A percentile compares a stretch with the other conserved stretches of the same genome.
Evolutionary conservation across 441 rosid genomes (phyloP).

Genomic region (Francoa sonchifolia): DNA sequence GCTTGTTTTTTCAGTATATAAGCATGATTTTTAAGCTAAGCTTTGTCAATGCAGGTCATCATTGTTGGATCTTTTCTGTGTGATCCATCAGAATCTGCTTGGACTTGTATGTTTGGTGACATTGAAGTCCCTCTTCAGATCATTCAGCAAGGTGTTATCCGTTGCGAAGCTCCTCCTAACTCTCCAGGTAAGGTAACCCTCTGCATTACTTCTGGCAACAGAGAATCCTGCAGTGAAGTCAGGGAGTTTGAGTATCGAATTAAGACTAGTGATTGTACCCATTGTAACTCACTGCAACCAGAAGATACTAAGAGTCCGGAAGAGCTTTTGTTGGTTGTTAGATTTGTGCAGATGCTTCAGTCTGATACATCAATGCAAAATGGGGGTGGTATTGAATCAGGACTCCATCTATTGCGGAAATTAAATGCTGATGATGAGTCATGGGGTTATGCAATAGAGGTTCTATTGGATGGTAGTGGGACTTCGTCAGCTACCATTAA

Average conservation of each 20-base stretch:
- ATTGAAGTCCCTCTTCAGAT: conserved; percentile 68
- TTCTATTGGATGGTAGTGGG: conserved; percentile 42
- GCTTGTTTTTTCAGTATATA: too few species aligned
- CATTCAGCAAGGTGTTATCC: conserved; percentile 69
- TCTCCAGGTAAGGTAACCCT: conserved; percentile 64
- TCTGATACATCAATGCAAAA: conserved; percentile 26
- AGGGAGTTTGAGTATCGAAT: conserved; percentile 64
- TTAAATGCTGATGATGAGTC: conserved; percentile 47
- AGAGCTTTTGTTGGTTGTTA: conserved; percentile 52
- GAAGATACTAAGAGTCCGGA: conserved; percentile 36
- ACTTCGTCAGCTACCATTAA: conserved; percentile 44
- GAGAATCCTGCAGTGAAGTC: conserved; percentile 57
- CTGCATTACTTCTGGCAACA: conserved; percentile 59
- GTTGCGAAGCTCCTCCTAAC: conserved; percentile 66
- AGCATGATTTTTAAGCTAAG: too few species aligned
- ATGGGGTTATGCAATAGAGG: conserved; percentile 47
- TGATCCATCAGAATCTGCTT: conserved; percentile 50
- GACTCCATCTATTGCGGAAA: conserved; percentile 21
- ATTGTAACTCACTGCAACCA: conserved; percentile 19
- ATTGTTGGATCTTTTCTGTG: conserved; percentile 83
- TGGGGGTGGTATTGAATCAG: conserved; percentile 22
- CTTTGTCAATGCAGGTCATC: conserved; percentile 45
- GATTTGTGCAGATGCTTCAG: conserved; percentile 57
- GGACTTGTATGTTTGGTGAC: conserved; percentile 89
- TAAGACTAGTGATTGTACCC: conserved; percentile 20